phyloP scores from a whole-genome alignment of 2,329 filamentous ascomycete species.

The Fusarium abutilonis region DNA sequence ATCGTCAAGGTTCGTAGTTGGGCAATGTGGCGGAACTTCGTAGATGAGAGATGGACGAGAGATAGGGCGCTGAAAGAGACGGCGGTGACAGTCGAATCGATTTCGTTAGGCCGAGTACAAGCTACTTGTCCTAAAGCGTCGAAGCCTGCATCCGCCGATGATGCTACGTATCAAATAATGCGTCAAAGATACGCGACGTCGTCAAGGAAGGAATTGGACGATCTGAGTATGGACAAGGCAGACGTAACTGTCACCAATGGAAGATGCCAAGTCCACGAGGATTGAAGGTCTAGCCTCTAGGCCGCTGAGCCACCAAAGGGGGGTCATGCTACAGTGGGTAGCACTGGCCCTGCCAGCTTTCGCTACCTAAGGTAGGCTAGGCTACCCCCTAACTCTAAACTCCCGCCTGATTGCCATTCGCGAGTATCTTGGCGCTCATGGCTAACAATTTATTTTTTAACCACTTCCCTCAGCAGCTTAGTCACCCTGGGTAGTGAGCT shows the following conservation, averaged over 20 bases:
- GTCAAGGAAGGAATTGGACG: slow-evolving; percentile 34
- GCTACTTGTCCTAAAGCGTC: slow-evolving; percentile 23
- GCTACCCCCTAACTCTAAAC: slow-evolving; percentile 36
- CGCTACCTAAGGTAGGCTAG: slow-evolving; percentile 7
- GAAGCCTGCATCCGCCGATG: slow-evolving; percentile 35
- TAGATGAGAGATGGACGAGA: slow-evolving; percentile 12
- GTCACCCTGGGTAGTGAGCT: slow-evolving; percentile 28
- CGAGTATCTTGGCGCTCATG: slow-evolving; percentile 36
- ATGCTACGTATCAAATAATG: slow-evolving; percentile 22
- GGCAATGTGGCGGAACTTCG: slow-evolving; percentile 28
- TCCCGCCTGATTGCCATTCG: slow-evolving; percentile 41
- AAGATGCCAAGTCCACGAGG: slow-evolving; percentile 42
- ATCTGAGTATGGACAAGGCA: slow-evolving; percentile 31
- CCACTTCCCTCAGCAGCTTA: slow-evolving; percentile 29
- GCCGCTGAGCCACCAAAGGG: slow-evolving; percentile 8
- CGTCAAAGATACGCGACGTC: slow-evolving; percentile 19
- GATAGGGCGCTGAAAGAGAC: slow-evolving; percentile 15
- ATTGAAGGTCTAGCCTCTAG: slow-evolving; percentile 23
- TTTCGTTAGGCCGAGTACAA: slow-evolving; percentile 25
- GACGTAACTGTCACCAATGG: slow-evolving; percentile 39
- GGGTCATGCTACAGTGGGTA: slow-evolving; percentile 5
- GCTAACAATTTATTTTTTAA: slow-evolving; percentile 41
- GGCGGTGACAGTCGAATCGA: slow-evolving; percentile 39
- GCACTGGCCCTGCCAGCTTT: slow-evolving; percentile 17
- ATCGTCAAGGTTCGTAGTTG: slow-evolving; percentile 61